Base-by-base conservation (phyloP, 805 yeast genomes). In the Lachancea meyersii region DNA sequence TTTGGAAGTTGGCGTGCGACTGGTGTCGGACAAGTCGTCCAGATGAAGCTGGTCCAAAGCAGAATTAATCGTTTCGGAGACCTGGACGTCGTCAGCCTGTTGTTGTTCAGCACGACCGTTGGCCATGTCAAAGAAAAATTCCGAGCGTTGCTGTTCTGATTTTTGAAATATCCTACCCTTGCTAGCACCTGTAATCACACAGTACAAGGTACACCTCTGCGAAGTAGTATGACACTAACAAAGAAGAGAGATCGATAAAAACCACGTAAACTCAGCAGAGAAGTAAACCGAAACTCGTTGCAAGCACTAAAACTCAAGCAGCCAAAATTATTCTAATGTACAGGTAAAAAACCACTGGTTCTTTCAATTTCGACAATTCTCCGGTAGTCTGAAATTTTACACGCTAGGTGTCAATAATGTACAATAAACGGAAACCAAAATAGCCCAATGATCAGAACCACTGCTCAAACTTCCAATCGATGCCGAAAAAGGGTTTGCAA, bases 41-140 rank as follows among this genome's bases (percentile, higher is more conserved):
- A 62, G 40, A 36, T 61, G 58, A 36, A 62, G 41, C 36, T 60
- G 63, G 19, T 57, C 63, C 41, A 62, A 40, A 14, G 64, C 67
- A 20, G 61, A 53, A 37, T 52, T 53, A 22, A 62, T 50, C 5
- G 55, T 52, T 44, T 55, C 60, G 2, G 61, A 47, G 24, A 55
- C 61, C 14, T 52, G 51, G 4, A 55, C 58, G 26, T 53, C 56
- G 31, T 52, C 57, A 20, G 46, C 58, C 27, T 31, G 45, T 11
- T 38, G 41, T 21, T 36, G 38, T 37, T 42, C 37, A 5, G 22
- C 36, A 28, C 20, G 11, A 17, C 24, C 10, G 19, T 22, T 34
- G 28, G 37, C n/a, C 37, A 34, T 34, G 14, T 30, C 32, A 16
- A 21, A 19, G 18, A 21, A 23, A 35, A 35, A 22, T 11, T 23